These are phyloP conservation scores for Leccinum incarnatum DNA, from an alignment of 768 basidiomycete genomes.

Conservation along the genomic window DNA sequence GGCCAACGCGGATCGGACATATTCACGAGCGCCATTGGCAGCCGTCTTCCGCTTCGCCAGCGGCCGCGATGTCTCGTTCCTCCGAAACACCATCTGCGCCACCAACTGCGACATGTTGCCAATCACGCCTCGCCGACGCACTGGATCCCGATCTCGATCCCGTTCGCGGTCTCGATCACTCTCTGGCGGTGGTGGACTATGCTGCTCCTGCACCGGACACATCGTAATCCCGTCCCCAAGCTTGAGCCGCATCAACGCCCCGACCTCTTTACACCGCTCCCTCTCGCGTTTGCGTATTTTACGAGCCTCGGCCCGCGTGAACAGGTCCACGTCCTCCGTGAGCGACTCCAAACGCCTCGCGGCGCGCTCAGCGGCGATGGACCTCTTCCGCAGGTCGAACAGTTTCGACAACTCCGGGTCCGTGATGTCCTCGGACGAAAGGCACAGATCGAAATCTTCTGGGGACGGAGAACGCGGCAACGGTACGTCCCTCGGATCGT, in stretches of 20 bases:
- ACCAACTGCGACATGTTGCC: constrained; percentile 41
- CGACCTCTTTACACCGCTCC: constrained; percentile 55
- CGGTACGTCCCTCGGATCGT: constrained; percentile 38
- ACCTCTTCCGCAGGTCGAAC: constrained; percentile 39
- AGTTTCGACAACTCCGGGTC: constrained; percentile 41
- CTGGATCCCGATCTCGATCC: constrained; percentile 8
- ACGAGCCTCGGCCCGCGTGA: constrained; percentile 41
- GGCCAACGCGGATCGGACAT: constrained; percentile 32
- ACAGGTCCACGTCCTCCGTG: constrained; percentile 37
- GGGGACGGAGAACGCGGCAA: constrained; percentile 43
- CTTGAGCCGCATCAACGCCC: constrained; percentile 55
- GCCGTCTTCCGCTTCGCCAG: constrained; percentile 36
- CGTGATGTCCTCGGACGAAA: constrained; percentile 30
- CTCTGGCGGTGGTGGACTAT: constrained; percentile 13
- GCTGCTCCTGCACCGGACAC: constrained; percentile 21
- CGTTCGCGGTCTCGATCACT: constrained; percentile 13
- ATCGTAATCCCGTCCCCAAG: constrained; percentile 32
- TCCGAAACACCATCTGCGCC: constrained; percentile 47
- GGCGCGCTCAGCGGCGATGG: constrained; percentile 32
- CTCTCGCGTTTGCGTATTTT: constrained; percentile 48
- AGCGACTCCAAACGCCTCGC: constrained; percentile 32
- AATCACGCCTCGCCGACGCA: constrained; percentile 23
- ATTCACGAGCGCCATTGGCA: constrained; percentile 17
- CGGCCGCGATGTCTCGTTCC: constrained; percentile 38
- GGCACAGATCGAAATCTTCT: constrained; percentile 39